Evolutionary conservation across 345 rosid genomes (phyloP).

Genomic region (Lenwebbia sp.): DNA sequence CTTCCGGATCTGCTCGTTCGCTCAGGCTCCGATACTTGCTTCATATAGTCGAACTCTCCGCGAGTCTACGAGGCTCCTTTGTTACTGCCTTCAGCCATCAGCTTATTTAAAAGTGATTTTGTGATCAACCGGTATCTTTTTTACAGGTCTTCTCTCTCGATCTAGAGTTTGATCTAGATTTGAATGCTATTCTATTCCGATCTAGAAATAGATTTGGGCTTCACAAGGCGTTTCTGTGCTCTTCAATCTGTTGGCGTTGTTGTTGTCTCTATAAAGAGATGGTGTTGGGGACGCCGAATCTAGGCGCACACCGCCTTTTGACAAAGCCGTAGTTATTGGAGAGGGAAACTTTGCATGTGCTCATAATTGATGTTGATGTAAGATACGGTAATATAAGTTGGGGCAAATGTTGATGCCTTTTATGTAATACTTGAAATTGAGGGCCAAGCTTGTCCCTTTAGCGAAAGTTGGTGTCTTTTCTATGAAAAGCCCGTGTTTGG

Average conservation of each 20-base stretch:
- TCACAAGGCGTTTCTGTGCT: background rate
- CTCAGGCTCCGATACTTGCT: background rate
- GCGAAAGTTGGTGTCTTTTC: background rate
- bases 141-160: background rate
- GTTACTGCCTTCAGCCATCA: background rate
- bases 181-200: background rate
- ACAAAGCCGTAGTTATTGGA: background rate
- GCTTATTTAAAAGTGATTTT: background rate
- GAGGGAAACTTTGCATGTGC: background rate
- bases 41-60: background rate
- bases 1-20: background rate
- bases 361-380: background rate
- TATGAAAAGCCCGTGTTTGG: background rate
- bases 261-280: background rate
- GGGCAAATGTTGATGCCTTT: background rate
- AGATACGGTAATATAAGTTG: background rate
- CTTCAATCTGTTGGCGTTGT: background rate
- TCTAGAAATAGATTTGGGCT: background rate
- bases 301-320: rapidly evolving
- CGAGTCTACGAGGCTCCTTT: background rate
- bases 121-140: background rate
- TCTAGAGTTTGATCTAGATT: background rate
- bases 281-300: background rate
- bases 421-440: background rate
- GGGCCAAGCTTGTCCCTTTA: background rate